These are phyloP conservation scores for Elsinoe ampelina DNA, from an alignment of 2,329 filamentous ascomycete genomes.

Conservation along the genomic window DNA sequence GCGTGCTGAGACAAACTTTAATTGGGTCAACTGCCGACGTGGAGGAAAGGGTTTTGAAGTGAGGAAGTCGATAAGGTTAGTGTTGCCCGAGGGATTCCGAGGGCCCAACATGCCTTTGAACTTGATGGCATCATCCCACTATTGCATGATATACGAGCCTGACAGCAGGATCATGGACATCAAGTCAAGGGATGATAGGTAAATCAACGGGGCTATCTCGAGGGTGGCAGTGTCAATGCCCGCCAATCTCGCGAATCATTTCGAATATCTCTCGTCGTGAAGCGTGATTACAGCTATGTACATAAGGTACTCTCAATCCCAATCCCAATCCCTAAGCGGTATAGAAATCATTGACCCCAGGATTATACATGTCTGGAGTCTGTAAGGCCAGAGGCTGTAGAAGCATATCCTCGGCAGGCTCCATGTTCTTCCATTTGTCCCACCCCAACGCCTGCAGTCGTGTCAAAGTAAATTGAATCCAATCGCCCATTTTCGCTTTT, in stretches of 20 bases:
- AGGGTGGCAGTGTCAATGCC: too few relatives aligned
- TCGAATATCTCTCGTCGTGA: not conserved
- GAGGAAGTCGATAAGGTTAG: not conserved
- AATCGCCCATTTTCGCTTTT: conserved; percentile 9
- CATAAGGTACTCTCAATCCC: not conserved
- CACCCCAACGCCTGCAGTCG: conserved; percentile 2
- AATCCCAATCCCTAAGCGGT: conserved; percentile 1
- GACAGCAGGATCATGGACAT: too few relatives aligned
- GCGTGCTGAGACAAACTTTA: not conserved
- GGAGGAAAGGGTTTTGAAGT: not conserved
- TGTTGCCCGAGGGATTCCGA: not conserved
- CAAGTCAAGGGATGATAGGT: too few relatives aligned
- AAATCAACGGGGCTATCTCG: too few relatives aligned
- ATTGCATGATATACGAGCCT: too few relatives aligned
- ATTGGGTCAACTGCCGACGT: not conserved
- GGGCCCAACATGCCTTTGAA: not conserved
- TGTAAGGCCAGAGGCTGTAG: not conserved
- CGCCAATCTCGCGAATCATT: too few relatives aligned
- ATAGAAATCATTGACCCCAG: conserved; percentile 6
- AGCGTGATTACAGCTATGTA: not conserved
- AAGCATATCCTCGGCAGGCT: not conserved
- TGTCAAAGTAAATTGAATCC: conserved; percentile 3
- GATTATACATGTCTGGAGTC: not conserved
- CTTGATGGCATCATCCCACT: too few relatives aligned
- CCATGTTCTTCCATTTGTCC: conserved; percentile 5